phyloP scores from a whole-genome alignment of 768 basidiomycete genomes.

The Dioszegia hungarica region DNA sequence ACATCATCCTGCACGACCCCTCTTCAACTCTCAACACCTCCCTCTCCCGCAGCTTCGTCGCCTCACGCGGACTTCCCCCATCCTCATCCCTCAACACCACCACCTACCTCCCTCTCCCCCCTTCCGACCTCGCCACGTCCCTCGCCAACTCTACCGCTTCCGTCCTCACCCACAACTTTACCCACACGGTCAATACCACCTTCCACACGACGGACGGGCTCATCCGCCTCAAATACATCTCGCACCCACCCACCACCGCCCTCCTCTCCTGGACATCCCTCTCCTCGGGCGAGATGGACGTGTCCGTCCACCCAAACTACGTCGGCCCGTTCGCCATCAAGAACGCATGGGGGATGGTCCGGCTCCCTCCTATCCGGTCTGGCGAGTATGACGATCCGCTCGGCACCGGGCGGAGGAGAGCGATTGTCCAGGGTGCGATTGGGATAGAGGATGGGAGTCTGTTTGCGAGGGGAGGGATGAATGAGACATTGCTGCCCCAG shows the following conservation, averaged over 20 bases:
- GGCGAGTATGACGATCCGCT: slow-evolving; percentile 22
- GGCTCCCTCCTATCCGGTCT: slow-evolving; percentile 19
- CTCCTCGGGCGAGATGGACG: slow-evolving; percentile 30
- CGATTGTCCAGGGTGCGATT: slow-evolving; percentile 20
- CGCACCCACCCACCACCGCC: slow-evolving; percentile 30
- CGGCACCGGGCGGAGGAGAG: slow-evolving; percentile 14
- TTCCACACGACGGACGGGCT: slow-evolving; percentile 38
- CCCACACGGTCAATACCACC: slow-evolving; percentile 27
- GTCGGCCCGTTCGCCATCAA: slow-evolving; percentile 38
- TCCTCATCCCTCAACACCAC: not conserved
- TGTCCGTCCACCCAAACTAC: slow-evolving; percentile 37
- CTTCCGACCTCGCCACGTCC: not conserved
- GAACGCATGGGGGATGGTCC: slow-evolving; percentile 29
- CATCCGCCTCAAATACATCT: slow-evolving; percentile 28
- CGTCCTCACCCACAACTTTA: not conserved
- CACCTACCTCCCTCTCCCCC: not conserved
- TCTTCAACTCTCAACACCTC: slow-evolving; percentile 8
- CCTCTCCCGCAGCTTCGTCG: not conserved
- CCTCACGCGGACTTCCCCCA: slow-evolving; percentile 3
- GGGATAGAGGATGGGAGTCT: slow-evolving; percentile 6
- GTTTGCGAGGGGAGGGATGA: slow-evolving; percentile 15
- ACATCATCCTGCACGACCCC: slow-evolving; percentile 22
- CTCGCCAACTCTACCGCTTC: slow-evolving; percentile 1
- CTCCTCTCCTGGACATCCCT: slow-evolving; percentile 26
- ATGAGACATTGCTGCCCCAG: slow-evolving; percentile 9